Conservation (phyloP, 148 eudicot genomes). For the Pouteria glomerata region DNA sequence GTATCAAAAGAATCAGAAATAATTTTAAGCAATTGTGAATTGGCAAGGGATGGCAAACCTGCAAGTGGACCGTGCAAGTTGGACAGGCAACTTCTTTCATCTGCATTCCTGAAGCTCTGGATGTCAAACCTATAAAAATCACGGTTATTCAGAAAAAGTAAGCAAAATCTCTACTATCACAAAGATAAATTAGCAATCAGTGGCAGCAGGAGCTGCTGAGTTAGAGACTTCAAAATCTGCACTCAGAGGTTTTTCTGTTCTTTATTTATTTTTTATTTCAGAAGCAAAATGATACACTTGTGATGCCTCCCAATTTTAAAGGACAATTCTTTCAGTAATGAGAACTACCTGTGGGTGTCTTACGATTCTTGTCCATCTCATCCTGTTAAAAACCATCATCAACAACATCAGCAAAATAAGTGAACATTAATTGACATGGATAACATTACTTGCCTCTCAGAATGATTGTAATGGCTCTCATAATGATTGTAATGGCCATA, state of each 20-base stretch:
- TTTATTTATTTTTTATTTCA: too few species aligned
- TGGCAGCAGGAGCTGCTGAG: background rate
- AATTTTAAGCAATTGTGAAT: background rate
- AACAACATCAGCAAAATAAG: background rate
- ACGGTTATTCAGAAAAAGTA: background rate
- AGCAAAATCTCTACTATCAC: background rate
- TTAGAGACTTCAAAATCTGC: background rate
- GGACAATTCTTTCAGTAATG: background rate
- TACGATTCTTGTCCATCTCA: constrained; percentile 72
- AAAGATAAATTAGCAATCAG: background rate
- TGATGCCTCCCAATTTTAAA: background rate
- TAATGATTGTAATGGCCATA: background rate
- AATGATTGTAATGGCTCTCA: too few species aligned
- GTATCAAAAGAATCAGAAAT: background rate
- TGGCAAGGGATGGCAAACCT: constrained; percentile 38
- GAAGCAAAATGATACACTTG: background rate
- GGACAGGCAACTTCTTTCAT: constrained; percentile 95
- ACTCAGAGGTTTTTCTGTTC: too few species aligned
- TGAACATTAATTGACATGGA: background rate
- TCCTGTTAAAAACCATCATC: constrained; percentile 60
- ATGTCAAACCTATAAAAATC: constrained; percentile 40
- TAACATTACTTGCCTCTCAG: background rate
- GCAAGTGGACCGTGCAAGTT: constrained; percentile 89
- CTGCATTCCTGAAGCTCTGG: constrained; percentile 38
- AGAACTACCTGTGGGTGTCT: constrained; percentile 56